Evolutionary conservation across 345 rosid species (phyloP).

Genomic region (Trapa bicornis): DNA sequence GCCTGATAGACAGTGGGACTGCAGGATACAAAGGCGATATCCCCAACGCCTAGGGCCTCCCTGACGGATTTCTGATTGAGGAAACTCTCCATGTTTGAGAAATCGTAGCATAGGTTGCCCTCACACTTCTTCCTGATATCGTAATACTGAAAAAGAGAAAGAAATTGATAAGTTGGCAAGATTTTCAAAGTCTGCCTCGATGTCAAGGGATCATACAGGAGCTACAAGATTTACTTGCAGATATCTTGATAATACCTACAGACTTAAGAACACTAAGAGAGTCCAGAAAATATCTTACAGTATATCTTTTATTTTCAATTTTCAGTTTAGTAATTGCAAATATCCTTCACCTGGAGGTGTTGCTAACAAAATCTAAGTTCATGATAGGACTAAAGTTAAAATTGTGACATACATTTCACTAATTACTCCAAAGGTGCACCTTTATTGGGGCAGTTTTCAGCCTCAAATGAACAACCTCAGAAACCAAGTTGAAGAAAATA

Average conservation of each 20-base stretch:
- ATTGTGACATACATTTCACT: background rate
- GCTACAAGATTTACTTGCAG: no score
- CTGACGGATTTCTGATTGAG: constrained; percentile 57
- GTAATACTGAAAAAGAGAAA: constrained; percentile 53
- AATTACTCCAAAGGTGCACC: background rate
- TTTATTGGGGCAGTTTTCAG: background rate
- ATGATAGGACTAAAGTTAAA: background rate
- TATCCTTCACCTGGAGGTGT: background rate
- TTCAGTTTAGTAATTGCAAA: no score
- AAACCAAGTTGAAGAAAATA: background rate
- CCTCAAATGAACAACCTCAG: background rate
- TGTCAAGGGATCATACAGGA: no score
- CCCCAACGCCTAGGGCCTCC: constrained; percentile 75
- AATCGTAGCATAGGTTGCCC: constrained; percentile 90
- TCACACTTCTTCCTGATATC: constrained; percentile 84
- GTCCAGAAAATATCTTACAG: no score
- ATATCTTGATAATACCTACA: no score
- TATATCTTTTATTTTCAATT: no score
- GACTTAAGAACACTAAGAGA: no score
- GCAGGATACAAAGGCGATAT: constrained; percentile 79
- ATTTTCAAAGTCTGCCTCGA: background rate
- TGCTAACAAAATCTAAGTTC: background rate
- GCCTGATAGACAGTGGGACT: constrained; percentile 74
- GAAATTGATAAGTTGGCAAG: background rate
- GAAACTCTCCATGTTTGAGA: constrained; percentile 95